Base-by-base conservation (phyloP, 192 early-diverging fungal species). In the Gonapodya sp. region DNA sequence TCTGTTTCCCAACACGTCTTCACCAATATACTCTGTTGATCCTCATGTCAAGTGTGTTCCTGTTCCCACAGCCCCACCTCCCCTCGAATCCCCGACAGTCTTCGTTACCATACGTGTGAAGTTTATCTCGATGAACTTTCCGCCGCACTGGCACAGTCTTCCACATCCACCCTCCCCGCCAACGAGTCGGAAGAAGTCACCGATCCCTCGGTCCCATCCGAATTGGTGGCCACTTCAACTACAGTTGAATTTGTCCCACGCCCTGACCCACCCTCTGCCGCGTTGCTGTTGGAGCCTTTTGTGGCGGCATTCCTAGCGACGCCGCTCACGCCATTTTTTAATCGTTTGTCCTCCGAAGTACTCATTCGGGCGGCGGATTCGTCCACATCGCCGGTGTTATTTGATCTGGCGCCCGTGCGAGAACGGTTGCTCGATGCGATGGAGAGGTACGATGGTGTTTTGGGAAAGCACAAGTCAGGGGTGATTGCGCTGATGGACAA, bases 51-150 rank as follows among this genome's bases (percentile, higher is more conserved):
- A n/a, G n/a, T n/a, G n/a, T n/a, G n/a, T n/a, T n/a, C n/a, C n/a
- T n/a, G n/a, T n/a, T n/a, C n/a, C n/a, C n/a, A n/a, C 82, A 94
- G 92, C 74, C 85, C 89, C 33, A 89, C 88, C 73, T 87, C 88
- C 80, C 80, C 84, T n/a, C 88, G 84, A 73, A 85, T 92, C 46
- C 92, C 94, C 2, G 90, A 92, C 80, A 84, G 89, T 0, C 89
- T 95, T 75, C 80, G 89, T 37, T 95, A 91, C 84, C 94, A 95
- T 78, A 83, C 92, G 64, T 82, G 87, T 35, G 92, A 94, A 85
- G 89, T 90, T 31, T 94, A 90, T 85, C 81, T 94, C 73, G 89
- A 92, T 0, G 93, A 95, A 83, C 83, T 94, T 33, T 2, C 30
- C 75, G 75, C 46, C 8, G 46, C 46, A 64, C 46, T 64, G 8